Evolutionary conservation across 257 asterid species (phyloP).

Genomic region (Handroanthus guayacan): DNA sequence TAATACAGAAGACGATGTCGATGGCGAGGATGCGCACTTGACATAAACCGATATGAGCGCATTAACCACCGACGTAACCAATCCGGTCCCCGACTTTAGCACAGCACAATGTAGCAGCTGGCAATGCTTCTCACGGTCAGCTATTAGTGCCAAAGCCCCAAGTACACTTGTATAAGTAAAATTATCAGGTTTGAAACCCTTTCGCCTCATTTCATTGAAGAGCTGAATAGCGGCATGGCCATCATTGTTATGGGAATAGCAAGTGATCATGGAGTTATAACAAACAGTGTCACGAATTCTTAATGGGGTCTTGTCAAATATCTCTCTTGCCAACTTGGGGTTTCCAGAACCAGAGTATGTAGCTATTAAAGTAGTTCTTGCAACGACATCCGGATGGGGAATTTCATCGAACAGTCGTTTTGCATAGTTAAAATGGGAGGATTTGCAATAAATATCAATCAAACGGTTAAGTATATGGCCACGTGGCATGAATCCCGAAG

Average conservation of each 20-base stretch:
- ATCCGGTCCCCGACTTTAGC: conserved; percentile 57
- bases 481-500: conserved; percentile 64
- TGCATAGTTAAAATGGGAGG: conserved; percentile 57
- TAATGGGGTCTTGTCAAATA: conserved; percentile 56
- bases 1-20: conserved; percentile 45
- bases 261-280: conserved; percentile 69
- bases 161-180: conserved; percentile 64
- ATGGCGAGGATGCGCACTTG: conserved; percentile 66
- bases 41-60: conserved; percentile 70
- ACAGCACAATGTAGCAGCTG: conserved; percentile 70
- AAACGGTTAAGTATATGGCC: conserved; percentile 66
- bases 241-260: conserved; percentile 59
- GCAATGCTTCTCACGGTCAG: conserved; percentile 61
- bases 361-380: conserved; percentile 67
- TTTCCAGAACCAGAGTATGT: conserved; percentile 62
- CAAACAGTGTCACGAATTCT: conserved; percentile 59
- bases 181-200: conserved; percentile 53
- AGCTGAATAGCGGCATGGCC: conserved; percentile 63
- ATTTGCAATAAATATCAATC: conserved; percentile 56
- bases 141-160: conserved; percentile 60
- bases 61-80: conserved; percentile 60
- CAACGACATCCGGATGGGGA: conserved; percentile 67
- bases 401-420: conserved; percentile 67
- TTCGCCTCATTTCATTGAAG: conserved; percentile 60
- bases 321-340: conserved; percentile 49